Base-by-base conservation (phyloP, 768 basidiomycete species). In the Boletus tomentosulus region DNA sequence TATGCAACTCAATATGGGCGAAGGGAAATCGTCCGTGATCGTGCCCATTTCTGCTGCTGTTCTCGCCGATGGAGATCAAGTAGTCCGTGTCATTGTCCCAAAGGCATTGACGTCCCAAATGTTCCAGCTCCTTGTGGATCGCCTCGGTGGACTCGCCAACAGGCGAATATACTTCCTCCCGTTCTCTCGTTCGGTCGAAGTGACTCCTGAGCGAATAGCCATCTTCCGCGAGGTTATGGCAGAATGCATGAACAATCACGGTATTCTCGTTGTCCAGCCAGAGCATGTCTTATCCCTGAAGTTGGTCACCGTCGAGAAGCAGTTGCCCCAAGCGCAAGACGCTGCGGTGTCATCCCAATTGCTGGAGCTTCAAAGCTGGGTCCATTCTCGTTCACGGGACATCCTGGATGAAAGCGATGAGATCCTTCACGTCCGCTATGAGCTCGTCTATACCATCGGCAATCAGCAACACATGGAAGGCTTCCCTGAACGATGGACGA, bases 1-100 rank as follows among this genome's bases (percentile, higher is more conserved):
- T 5, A 66, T 76, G 16, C 80, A 82, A 53, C 73, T 82, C 12
- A 79, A 80, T 49, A 81, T 81, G 80, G 80, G 80, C 15, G 80
- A 81, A 57, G 80, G 80, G 13, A 81, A 81, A 51, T 70, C 73
- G 1, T 72, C 72, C 2, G 73, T 73, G 22, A 82, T 73, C 34
- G 57, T 73, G 7, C 71, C 71, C 1, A 62, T 72, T 16, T 58
- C 58, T 22, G 58, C 55, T 3, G 54, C 65, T 1, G 46, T 60
- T 12, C 59, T 71, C 9, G 70, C 71, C 3, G 46, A 70, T 46
- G 60, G 67, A 10, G 30, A 58, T 30, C 62, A 57, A 28, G 37
- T 73, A 0, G 65, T 73, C 11, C 63, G 73, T 45, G 66, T 73
- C 24, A 57, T 72, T 10, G 63, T 69, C 27, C 66, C 70, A 24